Percentiles rank a stretch among this genome's conserved stretches.
phyloP scores from a whole-genome alignment of 2,329 filamentous ascomycete genomes.

The Leptographium lundbergii region DNA sequence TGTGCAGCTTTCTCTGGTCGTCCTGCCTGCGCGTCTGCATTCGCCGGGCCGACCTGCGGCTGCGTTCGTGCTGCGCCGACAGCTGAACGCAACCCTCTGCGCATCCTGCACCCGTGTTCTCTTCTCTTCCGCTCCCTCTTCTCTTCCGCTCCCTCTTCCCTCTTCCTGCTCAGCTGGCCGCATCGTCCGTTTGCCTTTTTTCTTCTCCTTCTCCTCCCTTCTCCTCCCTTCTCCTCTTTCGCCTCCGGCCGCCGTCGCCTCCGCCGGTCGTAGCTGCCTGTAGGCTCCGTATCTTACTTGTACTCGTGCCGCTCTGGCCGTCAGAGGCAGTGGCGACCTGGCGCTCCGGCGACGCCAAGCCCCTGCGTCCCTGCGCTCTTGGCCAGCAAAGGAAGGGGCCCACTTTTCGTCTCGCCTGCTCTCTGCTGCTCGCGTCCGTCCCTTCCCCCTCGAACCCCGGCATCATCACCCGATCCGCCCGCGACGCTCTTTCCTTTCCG shows the following conservation, averaged over 20 bases:
- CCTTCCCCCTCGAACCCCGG: constrained; percentile 12
- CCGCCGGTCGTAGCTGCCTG: neutral
- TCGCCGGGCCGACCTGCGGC: neutral
- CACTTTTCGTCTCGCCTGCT: neutral
- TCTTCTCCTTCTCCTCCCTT: too few relatives aligned
- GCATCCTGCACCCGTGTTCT: too few relatives aligned
- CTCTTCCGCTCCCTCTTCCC: too few relatives aligned
- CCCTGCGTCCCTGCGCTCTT: neutral
- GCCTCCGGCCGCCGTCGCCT: too few relatives aligned
- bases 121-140: too few relatives aligned
- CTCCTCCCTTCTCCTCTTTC: too few relatives aligned
- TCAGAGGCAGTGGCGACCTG: neutral
- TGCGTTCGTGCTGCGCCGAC: neutral
- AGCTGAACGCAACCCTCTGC: neutral
- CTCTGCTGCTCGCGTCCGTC: constrained; percentile 6
- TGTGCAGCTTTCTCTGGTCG: too few relatives aligned
- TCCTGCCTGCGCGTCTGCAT: neutral
- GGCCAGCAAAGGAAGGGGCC: neutral
- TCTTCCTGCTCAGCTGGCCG: too few relatives aligned
- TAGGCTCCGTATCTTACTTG: neutral
- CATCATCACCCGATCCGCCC: constrained; percentile 16
- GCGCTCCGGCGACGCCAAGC: neutral
- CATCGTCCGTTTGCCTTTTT: too few relatives aligned
- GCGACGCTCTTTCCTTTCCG: constrained; percentile 7
- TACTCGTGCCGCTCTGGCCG: neutral